phyloP scores from a whole-genome alignment of 2,329 filamentous ascomycete species.

The Penicillium italicum region DNA sequence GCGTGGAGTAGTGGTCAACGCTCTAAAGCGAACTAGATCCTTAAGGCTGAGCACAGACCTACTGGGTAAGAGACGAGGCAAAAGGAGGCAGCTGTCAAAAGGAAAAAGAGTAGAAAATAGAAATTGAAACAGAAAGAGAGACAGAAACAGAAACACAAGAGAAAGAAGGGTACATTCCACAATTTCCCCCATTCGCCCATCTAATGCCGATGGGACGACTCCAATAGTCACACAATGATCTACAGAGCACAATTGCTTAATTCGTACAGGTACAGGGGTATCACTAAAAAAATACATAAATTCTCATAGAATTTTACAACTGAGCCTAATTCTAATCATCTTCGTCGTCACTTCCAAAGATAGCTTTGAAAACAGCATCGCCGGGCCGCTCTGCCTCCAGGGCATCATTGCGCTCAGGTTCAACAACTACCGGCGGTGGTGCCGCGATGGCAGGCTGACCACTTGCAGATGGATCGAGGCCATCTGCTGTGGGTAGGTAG shows the following conservation, averaged over 20 bases:
- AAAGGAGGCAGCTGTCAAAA: slow-evolving; percentile 4
- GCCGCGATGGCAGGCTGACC: slow-evolving; percentile 11
- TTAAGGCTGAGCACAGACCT: slow-evolving; percentile 6
- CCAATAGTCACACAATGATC: not conserved
- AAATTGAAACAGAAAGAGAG: not conserved
- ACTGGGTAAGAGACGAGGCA: slow-evolving; percentile 1
- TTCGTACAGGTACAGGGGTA: not conserved
- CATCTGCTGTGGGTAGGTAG: slow-evolving; percentile 24
- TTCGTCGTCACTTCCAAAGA: slow-evolving; percentile 85
- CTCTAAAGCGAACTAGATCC: not conserved
- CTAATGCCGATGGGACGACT: not conserved
- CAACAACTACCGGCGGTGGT: slow-evolving; percentile 43
- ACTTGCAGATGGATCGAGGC: slow-evolving; percentile 17
- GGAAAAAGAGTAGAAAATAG: not conserved
- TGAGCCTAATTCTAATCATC: slow-evolving; percentile 48
- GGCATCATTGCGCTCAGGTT: slow-evolving; percentile 74
- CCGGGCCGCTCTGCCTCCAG: slow-evolving; percentile 70
- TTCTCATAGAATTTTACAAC: not conserved
- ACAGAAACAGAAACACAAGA: not conserved
- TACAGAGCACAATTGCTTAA: not conserved
- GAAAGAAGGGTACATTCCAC: slow-evolving; percentile 4
- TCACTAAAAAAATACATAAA: not conserved
- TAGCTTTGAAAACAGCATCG: slow-evolving; percentile 82
- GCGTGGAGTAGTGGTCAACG: slow-evolving; percentile 4
- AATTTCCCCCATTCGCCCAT: not conserved